Conservation (phyloP, 179 eudicot species). For the Heliamphora pulchella region DNA sequence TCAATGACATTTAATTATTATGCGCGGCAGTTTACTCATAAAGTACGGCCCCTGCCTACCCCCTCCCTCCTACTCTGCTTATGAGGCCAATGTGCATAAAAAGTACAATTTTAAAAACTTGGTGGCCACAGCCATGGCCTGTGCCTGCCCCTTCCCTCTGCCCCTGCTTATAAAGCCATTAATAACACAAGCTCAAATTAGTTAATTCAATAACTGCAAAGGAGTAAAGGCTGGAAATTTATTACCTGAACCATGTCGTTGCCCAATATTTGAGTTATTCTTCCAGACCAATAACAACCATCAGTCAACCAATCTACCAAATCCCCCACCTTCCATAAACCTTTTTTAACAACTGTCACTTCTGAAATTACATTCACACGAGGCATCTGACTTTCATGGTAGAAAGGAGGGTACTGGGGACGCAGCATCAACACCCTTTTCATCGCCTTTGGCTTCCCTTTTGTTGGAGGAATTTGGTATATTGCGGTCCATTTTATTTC, state of each 20-base stretch:
- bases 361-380: slow-evolving; percentile 38
- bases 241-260: slow-evolving; percentile 55
- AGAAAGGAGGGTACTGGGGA: slow-evolving; percentile 56
- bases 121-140: no score
- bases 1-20: no score
- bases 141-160: no score
- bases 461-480: slow-evolving; percentile 34
- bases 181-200: slow-evolving; percentile 1
- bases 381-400: slow-evolving; percentile 34
- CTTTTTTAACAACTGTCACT: slow-evolving; percentile 40
- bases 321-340: slow-evolving; percentile 72
- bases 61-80: no score
- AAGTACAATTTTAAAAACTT: no score
- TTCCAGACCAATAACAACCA: slow-evolving; percentile 72
- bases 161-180: neutral
- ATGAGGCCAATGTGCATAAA: no score
- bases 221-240: neutral
- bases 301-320: slow-evolving; percentile 66
- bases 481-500: slow-evolving; percentile 38
- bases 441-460: slow-evolving; percentile 15
- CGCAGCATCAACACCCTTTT: slow-evolving; percentile 62
- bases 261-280: slow-evolving; percentile 40
- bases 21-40: no score
- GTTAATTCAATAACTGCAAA: neutral
- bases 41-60: no score